These are phyloP conservation scores for Gaeumannomyces tritici DNA, from an alignment of 2,329 filamentous ascomycete genomes.

Conservation along the genomic window DNA sequence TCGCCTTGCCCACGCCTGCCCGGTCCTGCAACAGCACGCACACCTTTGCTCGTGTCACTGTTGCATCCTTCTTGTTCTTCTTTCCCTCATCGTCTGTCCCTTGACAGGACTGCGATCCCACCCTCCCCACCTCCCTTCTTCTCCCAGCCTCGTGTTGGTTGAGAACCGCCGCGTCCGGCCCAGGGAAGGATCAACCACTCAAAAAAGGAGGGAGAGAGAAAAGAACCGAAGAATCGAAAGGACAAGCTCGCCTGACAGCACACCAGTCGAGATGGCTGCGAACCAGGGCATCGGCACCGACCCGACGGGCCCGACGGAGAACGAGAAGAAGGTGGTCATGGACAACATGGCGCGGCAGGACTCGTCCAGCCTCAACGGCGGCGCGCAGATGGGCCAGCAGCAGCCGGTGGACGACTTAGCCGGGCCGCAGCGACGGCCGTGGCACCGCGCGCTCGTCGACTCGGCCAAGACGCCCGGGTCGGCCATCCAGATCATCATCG, in stretches of 20 bases:
- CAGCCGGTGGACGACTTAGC: not conserved
- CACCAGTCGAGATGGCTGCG: not conserved
- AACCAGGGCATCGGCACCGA: not conserved
- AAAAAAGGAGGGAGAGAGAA: no score
- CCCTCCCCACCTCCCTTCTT: no score
- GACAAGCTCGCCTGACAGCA: not conserved
- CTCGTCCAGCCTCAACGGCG: not conserved
- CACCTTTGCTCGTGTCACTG: no score
- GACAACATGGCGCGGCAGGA: not conserved
- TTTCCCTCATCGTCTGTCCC: no score
- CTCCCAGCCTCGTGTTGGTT: no score
- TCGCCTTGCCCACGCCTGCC: no score
- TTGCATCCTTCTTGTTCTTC: no score
- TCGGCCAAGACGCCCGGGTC: conserved; percentile 1
- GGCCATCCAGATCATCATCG: conserved; percentile 34
- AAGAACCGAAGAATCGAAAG: no score
- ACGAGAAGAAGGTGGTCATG: not conserved
- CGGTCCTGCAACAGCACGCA: no score
- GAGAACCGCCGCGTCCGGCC: no score
- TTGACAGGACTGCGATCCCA: no score
- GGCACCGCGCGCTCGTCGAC: not conserved
- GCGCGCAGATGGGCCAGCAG: not conserved
- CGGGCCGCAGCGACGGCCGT: not conserved
- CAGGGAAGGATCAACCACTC: no score
- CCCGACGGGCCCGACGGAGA: not conserved